Conservation (phyloP, 768 basidiomycete species). For the Leccinum incarnatum region DNA sequence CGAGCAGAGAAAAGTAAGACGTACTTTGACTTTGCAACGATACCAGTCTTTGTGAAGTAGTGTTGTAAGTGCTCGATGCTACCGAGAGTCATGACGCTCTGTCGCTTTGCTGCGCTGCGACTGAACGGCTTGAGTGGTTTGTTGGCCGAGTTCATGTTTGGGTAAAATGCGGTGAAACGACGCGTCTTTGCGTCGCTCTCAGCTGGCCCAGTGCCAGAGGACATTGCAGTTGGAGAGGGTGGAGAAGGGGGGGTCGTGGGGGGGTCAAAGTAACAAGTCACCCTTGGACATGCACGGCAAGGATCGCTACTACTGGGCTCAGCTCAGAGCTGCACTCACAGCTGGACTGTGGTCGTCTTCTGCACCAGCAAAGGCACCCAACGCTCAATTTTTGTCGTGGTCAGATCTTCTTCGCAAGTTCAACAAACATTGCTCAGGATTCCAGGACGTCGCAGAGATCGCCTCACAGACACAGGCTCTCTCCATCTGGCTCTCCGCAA, state of each 20-base stretch:
- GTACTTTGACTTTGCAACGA: constrained; percentile 70
- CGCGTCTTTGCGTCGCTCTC: constrained; percentile 47
- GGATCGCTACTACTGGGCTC: constrained; percentile 74
- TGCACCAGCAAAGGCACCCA: constrained; percentile 58
- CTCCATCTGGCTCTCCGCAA: constrained; percentile 51
- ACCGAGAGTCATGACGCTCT: constrained; percentile 92
- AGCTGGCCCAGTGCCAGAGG: too few species aligned
- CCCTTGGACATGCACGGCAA: constrained; percentile 27
- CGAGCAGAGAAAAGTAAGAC: constrained; percentile 20
- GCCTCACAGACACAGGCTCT: constrained; percentile 67
- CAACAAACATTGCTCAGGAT: constrained; percentile 75
- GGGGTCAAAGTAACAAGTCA: constrained; percentile 11
- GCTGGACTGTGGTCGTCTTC: constrained; percentile 70
- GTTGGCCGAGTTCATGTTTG: constrained; percentile 64
- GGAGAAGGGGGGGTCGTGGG: neutral
- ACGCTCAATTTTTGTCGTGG: constrained; percentile 61
- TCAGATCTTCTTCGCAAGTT: constrained; percentile 80
- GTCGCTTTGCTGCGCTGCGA: constrained; percentile 86
- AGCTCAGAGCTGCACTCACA: constrained; percentile 67
- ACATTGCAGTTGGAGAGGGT: neutral
- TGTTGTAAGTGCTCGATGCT: constrained; percentile 95
- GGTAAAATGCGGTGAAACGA: constrained; percentile 76
- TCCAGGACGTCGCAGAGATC: constrained; percentile 58
- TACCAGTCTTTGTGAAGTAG: constrained; percentile 88
- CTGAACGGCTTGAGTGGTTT: constrained; percentile 85